Evolutionary conservation across 768 basidiomycete species (phyloP).

Genomic region (Botryobasidium botryosum): DNA sequence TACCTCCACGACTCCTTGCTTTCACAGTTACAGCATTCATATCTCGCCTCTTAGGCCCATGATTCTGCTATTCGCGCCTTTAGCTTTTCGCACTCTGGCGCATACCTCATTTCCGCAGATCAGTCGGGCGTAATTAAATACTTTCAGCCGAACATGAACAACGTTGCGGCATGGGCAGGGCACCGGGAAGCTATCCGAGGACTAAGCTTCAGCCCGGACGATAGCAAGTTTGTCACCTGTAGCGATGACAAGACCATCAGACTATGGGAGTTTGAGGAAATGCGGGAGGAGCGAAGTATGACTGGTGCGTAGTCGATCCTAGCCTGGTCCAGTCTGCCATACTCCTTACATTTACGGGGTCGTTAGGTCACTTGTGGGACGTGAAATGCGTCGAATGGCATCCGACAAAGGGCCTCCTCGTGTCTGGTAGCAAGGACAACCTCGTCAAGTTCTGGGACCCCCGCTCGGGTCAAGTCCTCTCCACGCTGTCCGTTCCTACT

Average conservation of each 20-base stretch:
- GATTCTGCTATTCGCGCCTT: conserved; percentile 86
- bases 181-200: conserved; percentile 92
- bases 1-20: background rate
- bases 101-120: conserved; percentile 84
- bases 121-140: conserved; percentile 93
- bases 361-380: conserved; percentile 91
- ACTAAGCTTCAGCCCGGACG: conserved; percentile 82
- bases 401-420: conserved; percentile 86
- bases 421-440: conserved; percentile 94
- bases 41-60: conserved; percentile 37
- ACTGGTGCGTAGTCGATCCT: conserved; percentile 37
- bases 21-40: background rate
- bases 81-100: conserved; percentile 82
- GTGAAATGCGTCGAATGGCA: conserved; percentile 99
- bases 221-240: conserved; percentile 80
- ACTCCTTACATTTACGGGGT: background rate
- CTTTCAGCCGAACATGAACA: conserved; percentile 99
- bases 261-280: conserved; percentile 90
- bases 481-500: conserved; percentile 52
- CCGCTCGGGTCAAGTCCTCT: conserved; percentile 73
- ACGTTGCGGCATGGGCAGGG: conserved; percentile 83
- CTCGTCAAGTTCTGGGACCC: conserved; percentile 99
- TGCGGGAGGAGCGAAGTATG: conserved; percentile 71
- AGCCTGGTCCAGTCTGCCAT: no score
- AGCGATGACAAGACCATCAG: conserved; percentile 91